Evolutionary conservation across 495 filamentous ascomycete species (phyloP).

Genomic region (Cudoniella acicularis): DNA sequence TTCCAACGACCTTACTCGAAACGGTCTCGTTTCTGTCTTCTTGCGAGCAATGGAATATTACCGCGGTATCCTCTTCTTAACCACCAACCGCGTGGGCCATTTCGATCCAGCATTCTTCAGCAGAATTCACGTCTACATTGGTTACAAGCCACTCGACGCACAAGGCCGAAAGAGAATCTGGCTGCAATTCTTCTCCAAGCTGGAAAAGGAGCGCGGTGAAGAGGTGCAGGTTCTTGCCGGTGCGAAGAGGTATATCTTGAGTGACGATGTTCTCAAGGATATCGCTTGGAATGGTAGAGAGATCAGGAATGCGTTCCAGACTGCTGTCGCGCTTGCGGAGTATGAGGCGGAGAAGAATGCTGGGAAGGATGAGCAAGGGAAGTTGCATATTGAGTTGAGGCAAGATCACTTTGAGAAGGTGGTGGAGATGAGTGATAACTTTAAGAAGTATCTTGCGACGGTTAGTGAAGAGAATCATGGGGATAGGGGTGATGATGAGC

Average conservation of each 20-base stretch:
- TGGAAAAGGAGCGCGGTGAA: constrained; percentile 11
- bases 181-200: constrained; percentile 30
- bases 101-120: constrained; percentile 33
- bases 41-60: constrained; percentile 29
- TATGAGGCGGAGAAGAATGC: constrained; percentile 10
- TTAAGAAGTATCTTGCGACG: constrained; percentile 1
- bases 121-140: constrained; percentile 24
- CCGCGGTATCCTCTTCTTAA: constrained; percentile 28
- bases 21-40: constrained; percentile 28
- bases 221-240: neutral
- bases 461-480: neutral
- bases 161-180: constrained; percentile 26
- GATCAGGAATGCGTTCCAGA: constrained; percentile 29
- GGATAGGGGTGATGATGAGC: neutral
- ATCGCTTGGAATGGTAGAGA: constrained; percentile 30
- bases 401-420: constrained; percentile 19
- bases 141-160: constrained; percentile 17
- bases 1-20: constrained; percentile 20
- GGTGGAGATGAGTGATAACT: constrained; percentile 17
- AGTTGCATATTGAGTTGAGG: neutral
- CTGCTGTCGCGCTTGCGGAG: constrained; percentile 25
- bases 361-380: constrained; percentile 15
- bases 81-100: constrained; percentile 28
- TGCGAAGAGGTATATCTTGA: constrained; percentile 11
- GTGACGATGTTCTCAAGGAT: constrained; percentile 4